Percentiles rank a stretch among this genome's conserved stretches.
Evolutionary conservation across 192 early-diverging fungal species (phyloP).

Genomic region (Coemansia sp.): DNA sequence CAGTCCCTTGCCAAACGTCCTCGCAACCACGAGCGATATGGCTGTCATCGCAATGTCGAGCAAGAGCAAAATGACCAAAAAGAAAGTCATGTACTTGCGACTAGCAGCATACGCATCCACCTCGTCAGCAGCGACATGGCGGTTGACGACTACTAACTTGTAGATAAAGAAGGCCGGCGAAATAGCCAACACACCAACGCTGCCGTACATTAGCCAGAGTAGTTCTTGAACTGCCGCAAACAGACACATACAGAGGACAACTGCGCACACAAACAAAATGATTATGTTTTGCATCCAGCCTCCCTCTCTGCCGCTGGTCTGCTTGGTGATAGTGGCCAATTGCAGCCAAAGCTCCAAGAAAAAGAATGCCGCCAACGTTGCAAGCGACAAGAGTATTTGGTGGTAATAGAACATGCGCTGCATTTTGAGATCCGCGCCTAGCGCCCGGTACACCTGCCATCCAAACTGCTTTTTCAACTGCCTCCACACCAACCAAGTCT

Average conservation of each 20-base stretch:
- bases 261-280: constrained; percentile 13
- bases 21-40: constrained; percentile 16
- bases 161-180: constrained; percentile 40
- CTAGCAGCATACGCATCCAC: constrained; percentile 10
- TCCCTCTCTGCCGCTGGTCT: constrained; percentile 10
- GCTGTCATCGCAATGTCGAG: constrained; percentile 19
- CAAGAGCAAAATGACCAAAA: constrained; percentile 26
- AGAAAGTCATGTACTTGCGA: constrained; percentile 25
- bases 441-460: constrained; percentile 52
- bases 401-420: constrained; percentile 51
- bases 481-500: constrained; percentile 28
- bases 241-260: constrained; percentile 25
- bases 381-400: constrained; percentile 40
- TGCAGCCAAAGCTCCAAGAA: constrained; percentile 52
- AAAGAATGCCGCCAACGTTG: constrained; percentile 33
- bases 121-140: neutral
- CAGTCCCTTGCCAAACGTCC: constrained; percentile 35
- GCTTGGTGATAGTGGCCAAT: constrained; percentile 58
- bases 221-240: constrained; percentile 38
- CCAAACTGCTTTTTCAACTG: constrained; percentile 53
- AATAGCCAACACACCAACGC: constrained; percentile 15
- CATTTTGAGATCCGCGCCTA: constrained; percentile 54
- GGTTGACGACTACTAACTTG: constrained; percentile 41
- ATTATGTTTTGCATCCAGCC: constrained; percentile 25
- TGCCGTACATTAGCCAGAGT: constrained; percentile 39